Evolutionary conservation across 2,329 filamentous ascomycete species (phyloP), one percentile per base, ranked within the genome.

Genomic region (Ilyonectria destructans): DNA sequence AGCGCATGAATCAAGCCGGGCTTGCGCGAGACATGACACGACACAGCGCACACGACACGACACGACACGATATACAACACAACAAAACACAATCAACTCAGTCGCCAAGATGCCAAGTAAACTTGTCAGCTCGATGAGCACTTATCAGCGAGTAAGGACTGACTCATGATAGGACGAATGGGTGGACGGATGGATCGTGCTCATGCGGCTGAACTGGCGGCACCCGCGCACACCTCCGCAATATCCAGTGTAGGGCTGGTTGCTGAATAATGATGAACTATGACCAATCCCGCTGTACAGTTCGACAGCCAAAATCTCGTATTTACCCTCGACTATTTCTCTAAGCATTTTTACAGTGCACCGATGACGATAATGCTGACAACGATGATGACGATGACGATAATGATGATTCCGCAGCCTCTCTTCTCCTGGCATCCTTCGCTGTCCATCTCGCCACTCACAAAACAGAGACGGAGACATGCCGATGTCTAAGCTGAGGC

Each of bases 1-100:
- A 40, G 33, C 31, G 64, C 64, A 67, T 67, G 64, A 67, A 67
- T 62, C n/a, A 48, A 33, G 55, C 13, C 54, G 21, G 51, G 51
- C 37, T 40, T 17, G 59, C 21, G 61, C 52, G 58, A 67, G 58
- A 67, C 64, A 62, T n/a, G 15, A 58, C 33, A 43, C 61, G 64
- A 62, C 55, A 58, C 62, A 48, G 46, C 55, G 46, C 37, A 2
- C 37, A 52, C 40, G n/a, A 45, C 26, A 33, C 49, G 31, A 33
- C 17, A 54, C 23, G 29, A 40, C 26, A 31, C 9, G n/a, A 55
- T 21, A 31, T 29, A 19, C 31, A 29, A 31, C 26, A 51, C 48
- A 12, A n/a, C n/a, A n/a, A n/a, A 12, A 8, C 48, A 51, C 48
- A 17, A 51, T 17, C 49, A 21, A 13, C 48, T 21, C 51, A 33